phyloP scores from a whole-genome alignment of 257 asterid genomes.

The Solanum neorickii region DNA sequence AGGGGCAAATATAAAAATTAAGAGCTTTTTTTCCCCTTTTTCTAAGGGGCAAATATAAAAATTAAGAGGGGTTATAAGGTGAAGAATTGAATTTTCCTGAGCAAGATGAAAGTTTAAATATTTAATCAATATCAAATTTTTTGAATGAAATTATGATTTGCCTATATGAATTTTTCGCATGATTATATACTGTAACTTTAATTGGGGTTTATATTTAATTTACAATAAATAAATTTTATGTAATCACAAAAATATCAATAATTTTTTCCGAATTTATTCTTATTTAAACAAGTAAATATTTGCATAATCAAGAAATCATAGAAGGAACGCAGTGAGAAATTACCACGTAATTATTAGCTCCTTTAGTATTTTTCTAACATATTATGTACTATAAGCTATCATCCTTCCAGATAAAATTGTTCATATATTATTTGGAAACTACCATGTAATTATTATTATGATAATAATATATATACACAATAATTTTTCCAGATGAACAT shows the following conservation, averaged over 20 bases:
- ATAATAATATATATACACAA: neutral
- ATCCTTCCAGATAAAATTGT: neutral
- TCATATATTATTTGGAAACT: neutral
- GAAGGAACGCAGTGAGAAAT: neutral
- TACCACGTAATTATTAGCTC: neutral
- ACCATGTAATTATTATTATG: neutral
- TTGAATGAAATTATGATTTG: neutral
- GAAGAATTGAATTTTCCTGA: rapidly evolving
- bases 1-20: too few relatives aligned
- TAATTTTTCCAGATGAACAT: neutral
- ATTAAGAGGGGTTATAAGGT: neutral
- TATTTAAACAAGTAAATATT: neutral
- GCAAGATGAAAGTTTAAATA: neutral
- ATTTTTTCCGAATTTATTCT: neutral
- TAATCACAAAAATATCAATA: neutral
- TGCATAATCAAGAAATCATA: neutral
- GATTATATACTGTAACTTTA: neutral
- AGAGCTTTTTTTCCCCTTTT: neutral
- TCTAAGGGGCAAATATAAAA: too few relatives aligned
- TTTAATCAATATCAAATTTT: neutral
- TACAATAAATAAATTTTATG: neutral
- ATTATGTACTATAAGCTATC: neutral
- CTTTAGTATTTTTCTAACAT: neutral
- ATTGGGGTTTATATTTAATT: neutral
- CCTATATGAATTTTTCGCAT: rapidly evolving